These are phyloP conservation scores for Coemansia sp. DNA, from an alignment of 192 early-diverging fungal genomes.

Conservation along the genomic window DNA sequence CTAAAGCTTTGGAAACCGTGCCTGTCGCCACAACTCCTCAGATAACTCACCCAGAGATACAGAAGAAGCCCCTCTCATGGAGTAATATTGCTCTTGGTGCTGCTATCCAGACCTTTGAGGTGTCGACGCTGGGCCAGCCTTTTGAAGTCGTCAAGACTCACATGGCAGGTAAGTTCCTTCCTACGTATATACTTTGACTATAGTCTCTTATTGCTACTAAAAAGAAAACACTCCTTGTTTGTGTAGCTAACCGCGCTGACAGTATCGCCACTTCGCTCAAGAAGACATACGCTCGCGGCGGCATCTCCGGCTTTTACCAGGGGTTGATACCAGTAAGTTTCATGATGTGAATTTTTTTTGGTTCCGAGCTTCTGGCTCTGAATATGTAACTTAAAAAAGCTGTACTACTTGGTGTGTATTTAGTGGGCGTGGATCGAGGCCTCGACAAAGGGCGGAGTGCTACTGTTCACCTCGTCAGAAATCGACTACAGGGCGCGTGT, in stretches of 20 bases:
- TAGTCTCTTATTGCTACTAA: neutral
- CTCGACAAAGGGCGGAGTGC: slow-evolving; percentile 78
- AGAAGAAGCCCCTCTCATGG: slow-evolving; percentile 89
- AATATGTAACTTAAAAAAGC: neutral
- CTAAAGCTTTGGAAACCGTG: slow-evolving; percentile 30
- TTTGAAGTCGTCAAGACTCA: slow-evolving; percentile 98
- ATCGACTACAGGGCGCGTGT: slow-evolving; percentile 66
- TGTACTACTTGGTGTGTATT: neutral
- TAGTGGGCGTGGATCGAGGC: slow-evolving; percentile 83
- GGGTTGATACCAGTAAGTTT: slow-evolving; percentile 78
- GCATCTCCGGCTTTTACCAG: slow-evolving; percentile 93
- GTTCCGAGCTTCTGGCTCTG: neutral
- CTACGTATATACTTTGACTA: neutral
- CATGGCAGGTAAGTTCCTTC: slow-evolving; percentile 66
- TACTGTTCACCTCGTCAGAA: slow-evolving; percentile 75
- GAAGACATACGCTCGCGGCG: slow-evolving; percentile 84
- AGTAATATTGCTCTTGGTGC: slow-evolving; percentile 88
- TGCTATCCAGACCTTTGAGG: slow-evolving; percentile 89
- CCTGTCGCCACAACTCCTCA: slow-evolving; percentile 6
- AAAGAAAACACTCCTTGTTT: neutral
- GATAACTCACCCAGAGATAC: slow-evolving; percentile 30
- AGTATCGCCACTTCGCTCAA: slow-evolving; percentile 70
- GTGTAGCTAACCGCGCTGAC: slow-evolving; percentile 82
- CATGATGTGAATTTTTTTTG: no score
- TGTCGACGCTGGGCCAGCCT: slow-evolving; percentile 90